A percentile compares a stretch with the other conserved stretches of the same genome.
Evolutionary conservation across 129 eudicot genomes (phyloP).

Genomic region (Artemisia tridentata): DNA sequence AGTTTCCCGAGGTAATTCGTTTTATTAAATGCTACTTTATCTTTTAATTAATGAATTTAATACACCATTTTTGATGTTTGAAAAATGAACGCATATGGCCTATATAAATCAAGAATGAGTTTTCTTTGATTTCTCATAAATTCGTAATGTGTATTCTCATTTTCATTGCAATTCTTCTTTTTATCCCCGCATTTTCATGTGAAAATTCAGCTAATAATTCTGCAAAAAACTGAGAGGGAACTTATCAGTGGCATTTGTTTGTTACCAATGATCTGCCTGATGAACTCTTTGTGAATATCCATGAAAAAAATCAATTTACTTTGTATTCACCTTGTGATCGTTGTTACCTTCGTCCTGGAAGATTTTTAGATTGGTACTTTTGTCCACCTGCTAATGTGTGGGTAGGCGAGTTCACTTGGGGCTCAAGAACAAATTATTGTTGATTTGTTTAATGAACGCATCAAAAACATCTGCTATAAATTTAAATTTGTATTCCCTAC

Average conservation of each 20-base stretch:
- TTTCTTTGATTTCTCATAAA: no score
- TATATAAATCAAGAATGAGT: no score
- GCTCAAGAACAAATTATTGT: not conserved
- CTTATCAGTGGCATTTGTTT: not conserved
- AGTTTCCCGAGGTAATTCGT: no score
- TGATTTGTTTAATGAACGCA: not conserved
- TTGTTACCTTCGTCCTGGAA: not conserved
- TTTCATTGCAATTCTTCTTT: not conserved
- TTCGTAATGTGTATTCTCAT: no score
- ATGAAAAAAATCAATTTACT: not conserved
- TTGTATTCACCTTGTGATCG: not conserved
- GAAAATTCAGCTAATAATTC: not conserved
- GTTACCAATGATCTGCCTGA: not conserved
- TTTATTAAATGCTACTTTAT: no score
- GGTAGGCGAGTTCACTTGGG: not conserved
- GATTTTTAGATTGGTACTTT: not conserved
- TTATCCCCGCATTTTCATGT: not conserved
- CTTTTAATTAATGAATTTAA: no score
- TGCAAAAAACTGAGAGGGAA: not conserved
- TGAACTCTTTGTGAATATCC: no score
- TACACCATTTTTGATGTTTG: no score
- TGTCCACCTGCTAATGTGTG: not conserved
- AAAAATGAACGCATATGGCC: no score
- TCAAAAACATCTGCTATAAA: not conserved
- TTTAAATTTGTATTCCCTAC: no score